Evolutionary conservation across 306 rosid genomes (phyloP), one percentile per base, ranked within the genome.

Genomic region (Gastrolobium villosum): DNA sequence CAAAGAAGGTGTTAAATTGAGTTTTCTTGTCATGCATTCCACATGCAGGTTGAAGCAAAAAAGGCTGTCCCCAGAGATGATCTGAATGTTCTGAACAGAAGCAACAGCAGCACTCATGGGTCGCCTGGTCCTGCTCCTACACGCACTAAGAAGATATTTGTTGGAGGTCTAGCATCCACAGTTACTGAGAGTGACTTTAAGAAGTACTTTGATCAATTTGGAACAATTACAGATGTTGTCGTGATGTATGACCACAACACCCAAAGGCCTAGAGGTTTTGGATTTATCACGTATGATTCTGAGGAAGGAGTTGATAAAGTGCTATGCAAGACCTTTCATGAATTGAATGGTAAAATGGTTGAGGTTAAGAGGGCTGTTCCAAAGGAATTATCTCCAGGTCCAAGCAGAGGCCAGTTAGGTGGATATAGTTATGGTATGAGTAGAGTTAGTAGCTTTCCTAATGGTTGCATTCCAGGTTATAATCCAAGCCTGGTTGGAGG

Each of bases 321-420:
- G 26, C 73, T 87, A 66, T 79, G 81, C 68, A 87, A 87, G 65
- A 84, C 86, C 48, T 87, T 87, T 61, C 90, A 87, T 31, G 90
- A 87, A 64, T 75, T 87, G 46, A 81, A 84, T 53, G 86, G 90
- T 65, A 87, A 87, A 76, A 53, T 87, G 90, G 90, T 87, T 45
- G 90, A 87, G 84, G 90, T 87, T 65, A 87, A 87, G 84, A 82
- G 90, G 74, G 90, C 90, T 32, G 86, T 87, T 67, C 90, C 90
- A 4, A 87, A 87, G 82, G 90, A 87, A 71, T 60, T 64, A 78
- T 84, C 88, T 44, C 84, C 86, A 13, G 26, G 84, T 67, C 82
- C 90, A 78, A 81, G 60, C 40, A 82, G 90, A 83, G 86, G 84
- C 50, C 90, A 87, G 64, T 62, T 84, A 76, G 80, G 84, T 81